These are phyloP conservation scores for Orychophragmus violaceus DNA, from an alignment of 345 rosid genomes.

Conservation along the genomic window DNA sequence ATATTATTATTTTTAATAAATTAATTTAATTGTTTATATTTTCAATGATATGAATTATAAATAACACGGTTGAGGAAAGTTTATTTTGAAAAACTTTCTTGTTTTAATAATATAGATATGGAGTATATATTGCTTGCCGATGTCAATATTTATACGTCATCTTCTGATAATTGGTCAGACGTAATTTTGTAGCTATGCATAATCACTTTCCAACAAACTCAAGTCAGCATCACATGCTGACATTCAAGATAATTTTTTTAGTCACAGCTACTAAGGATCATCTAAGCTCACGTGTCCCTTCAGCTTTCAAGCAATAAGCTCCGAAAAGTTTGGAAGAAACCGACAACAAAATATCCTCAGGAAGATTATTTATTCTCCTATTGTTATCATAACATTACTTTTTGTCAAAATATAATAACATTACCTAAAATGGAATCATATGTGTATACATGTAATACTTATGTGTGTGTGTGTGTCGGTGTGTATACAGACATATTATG, in stretches of 20 bases:
- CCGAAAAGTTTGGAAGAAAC: conserved; percentile 17
- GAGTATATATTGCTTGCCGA: background rate
- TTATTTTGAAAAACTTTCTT: too few species aligned
- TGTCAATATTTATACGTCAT: background rate
- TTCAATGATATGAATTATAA: too few species aligned
- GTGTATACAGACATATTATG: background rate
- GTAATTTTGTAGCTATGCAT: background rate
- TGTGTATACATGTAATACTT: too few species aligned
- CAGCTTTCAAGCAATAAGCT: background rate
- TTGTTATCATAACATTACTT: background rate
- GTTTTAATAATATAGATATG: too few species aligned
- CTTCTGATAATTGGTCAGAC: background rate
- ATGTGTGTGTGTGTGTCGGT: too few species aligned
- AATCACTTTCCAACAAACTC: background rate
- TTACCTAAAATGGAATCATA: background rate
- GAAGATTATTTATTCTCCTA: background rate
- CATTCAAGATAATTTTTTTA: background rate
- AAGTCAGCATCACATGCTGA: background rate
- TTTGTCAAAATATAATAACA: background rate
- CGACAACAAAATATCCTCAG: background rate
- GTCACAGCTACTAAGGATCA: background rate
- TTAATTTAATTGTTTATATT: too few species aligned
- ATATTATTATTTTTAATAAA: too few species aligned
- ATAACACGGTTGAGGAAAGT: too few species aligned
- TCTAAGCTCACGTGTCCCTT: conserved; percentile 6